A percentile compares a stretch with the other conserved stretches of the same genome.
Conservation (phyloP, 768 basidiomycete genomes). For the Termitomyces sp. region DNA sequence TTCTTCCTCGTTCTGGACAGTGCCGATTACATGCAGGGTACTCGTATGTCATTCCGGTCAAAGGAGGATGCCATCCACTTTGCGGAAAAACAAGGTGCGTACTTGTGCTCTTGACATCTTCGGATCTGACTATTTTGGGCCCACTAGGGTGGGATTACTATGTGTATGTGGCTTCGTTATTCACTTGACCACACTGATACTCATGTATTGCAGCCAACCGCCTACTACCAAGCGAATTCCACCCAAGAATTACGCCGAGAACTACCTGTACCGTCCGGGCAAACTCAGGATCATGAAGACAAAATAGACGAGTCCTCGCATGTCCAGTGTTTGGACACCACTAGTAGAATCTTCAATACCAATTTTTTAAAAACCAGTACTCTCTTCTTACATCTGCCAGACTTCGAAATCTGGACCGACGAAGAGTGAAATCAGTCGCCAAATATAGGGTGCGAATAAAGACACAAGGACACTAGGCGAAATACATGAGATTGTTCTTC, state of each 20-base stretch:
- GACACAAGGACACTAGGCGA: constrained; percentile 49
- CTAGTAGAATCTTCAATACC: not conserved
- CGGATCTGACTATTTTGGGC: constrained; percentile 7
- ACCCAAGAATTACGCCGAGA: constrained; percentile 89
- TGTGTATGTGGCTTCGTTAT: constrained; percentile 48
- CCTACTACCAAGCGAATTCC: constrained; percentile 62
- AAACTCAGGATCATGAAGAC: constrained; percentile 83
- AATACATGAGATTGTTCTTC: constrained; percentile 97
- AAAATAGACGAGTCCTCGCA: constrained; percentile 54
- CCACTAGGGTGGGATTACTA: constrained; percentile 88
- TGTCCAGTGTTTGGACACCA: not conserved
- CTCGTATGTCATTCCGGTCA: constrained; percentile 73
- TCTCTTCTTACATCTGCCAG: no score
- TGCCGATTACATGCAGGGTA: constrained; percentile 95
- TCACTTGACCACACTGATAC: constrained; percentile 3
- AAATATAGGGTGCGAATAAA: not conserved
- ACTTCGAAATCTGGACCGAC: not conserved
- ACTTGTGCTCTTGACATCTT: not conserved
- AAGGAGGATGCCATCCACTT: constrained; percentile 93
- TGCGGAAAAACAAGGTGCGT: constrained; percentile 90
- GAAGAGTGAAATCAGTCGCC: not conserved
- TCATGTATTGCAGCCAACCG: constrained; percentile 40
- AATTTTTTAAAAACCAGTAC: not conserved
- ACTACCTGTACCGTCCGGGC: constrained; percentile 77
- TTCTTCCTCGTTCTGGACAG: constrained; percentile 30